Conservation (phyloP, 352 stramenopile species). For the Phytophthora sansomeana region DNA sequence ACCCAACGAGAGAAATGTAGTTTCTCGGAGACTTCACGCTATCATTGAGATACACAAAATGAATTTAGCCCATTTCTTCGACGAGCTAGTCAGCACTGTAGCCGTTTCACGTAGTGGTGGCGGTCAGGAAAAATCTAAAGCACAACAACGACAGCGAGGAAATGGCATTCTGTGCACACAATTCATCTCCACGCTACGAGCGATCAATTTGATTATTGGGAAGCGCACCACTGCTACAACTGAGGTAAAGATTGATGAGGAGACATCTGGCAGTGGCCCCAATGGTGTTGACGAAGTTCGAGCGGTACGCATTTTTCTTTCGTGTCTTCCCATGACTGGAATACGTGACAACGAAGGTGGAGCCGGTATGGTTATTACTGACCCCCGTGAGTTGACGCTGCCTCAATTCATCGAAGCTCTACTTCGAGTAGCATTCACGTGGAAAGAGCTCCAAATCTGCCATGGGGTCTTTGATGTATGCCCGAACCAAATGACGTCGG, state of each 20-base stretch:
- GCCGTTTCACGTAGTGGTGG: constrained; percentile 13
- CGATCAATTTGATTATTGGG: constrained; percentile 40
- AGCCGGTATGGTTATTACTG: constrained; percentile 2
- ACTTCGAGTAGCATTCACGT: constrained; percentile 54
- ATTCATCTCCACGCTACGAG: constrained; percentile 41
- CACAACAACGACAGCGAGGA: constrained; percentile 2
- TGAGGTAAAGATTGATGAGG: constrained; percentile 1
- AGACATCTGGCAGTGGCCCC: constrained; percentile 4
- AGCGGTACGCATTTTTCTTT: constrained; percentile 66
- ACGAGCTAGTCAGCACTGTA: constrained; percentile 37
- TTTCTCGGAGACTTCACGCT: constrained; percentile 25
- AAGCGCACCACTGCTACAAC: background rate
- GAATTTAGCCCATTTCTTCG: constrained; percentile 55
- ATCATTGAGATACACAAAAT: constrained; percentile 43
- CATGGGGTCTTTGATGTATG: constrained; percentile 64
- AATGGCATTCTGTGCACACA: constrained; percentile 40
- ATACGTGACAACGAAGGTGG: constrained; percentile 16
- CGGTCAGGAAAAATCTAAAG: constrained; percentile 17
- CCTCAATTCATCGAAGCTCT: constrained; percentile 65
- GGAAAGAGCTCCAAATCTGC: constrained; percentile 60
- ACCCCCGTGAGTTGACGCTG: constrained; percentile 44
- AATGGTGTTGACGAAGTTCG: constrained; percentile 54
- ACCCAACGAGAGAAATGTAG: background rate
- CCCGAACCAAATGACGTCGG: constrained; percentile 53
- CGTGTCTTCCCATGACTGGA: constrained; percentile 51